Percentiles rank a stretch among this genome's conserved stretches.
Evolutionary conservation across 31 red algal species (phyloP).

Genomic region (Bonnemaisonia californica): DNA sequence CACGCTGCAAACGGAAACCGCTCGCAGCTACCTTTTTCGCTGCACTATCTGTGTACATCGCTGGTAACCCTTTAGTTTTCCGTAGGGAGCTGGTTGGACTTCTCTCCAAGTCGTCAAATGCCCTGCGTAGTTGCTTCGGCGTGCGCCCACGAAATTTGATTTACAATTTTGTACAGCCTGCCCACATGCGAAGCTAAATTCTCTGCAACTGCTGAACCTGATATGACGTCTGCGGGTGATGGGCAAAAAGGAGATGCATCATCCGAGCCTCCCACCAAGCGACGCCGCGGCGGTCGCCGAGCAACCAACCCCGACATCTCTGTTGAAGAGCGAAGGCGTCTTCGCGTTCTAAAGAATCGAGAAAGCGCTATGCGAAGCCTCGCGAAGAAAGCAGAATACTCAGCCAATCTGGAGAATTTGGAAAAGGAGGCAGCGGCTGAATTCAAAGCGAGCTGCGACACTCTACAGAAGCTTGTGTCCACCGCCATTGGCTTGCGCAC

Average conservation of each 20-base stretch:
- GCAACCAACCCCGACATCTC: conserved; percentile 55
- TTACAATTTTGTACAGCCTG: neutral
- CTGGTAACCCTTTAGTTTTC: neutral
- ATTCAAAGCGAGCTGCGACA: conserved; percentile 13
- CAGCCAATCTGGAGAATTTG: conserved; percentile 58
- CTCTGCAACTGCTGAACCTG: conserved; percentile 5
- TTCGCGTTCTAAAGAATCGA: conserved; percentile 75
- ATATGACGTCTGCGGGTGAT: conserved; percentile 8
- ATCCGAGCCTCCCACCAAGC: conserved; percentile 53
- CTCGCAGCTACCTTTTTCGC: neutral
- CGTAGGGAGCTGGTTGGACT: neutral
- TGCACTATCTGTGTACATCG: neutral
- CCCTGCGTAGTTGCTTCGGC: neutral
- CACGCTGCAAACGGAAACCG: neutral
- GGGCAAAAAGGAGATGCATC: conserved; percentile 13
- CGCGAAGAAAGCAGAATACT: conserved; percentile 77
- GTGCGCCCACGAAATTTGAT: neutral
- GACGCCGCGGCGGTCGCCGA: conserved; percentile 51
- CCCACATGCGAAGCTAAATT: neutral
- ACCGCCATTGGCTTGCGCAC: conserved; percentile 27
- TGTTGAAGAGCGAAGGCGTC: conserved; percentile 73
- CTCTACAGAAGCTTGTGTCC: conserved; percentile 23
- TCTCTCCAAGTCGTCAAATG: neutral
- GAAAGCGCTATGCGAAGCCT: conserved; percentile 82
- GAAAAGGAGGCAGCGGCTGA: conserved; percentile 32